A percentile compares a stretch with the other conserved stretches of the same genome.
phyloP scores from a whole-genome alignment of 306 rosid genomes.

The Rubus parviflorus region DNA sequence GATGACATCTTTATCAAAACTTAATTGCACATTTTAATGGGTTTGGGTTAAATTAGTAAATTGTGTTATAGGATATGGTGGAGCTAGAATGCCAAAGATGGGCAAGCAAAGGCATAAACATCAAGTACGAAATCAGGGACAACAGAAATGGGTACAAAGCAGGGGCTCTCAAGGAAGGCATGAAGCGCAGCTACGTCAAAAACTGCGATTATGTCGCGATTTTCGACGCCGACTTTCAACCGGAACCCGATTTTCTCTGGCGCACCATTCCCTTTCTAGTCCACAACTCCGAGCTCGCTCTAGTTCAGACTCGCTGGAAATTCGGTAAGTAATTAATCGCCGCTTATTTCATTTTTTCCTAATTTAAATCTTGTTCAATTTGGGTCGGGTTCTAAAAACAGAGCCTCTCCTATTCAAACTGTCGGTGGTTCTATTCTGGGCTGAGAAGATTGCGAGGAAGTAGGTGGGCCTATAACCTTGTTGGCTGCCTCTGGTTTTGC shows the following conservation, averaged over 20 bases:
- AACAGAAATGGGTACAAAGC: slow-evolving; percentile 86
- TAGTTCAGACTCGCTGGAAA: slow-evolving; percentile 86
- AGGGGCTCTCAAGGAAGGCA: slow-evolving; percentile 83
- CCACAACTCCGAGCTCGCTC: slow-evolving; percentile 63
- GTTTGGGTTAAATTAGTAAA: not conserved
- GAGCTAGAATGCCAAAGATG: slow-evolving; percentile 75
- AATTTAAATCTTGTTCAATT: slow-evolving; percentile 1
- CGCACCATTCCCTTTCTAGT: slow-evolving; percentile 73
- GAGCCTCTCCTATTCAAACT: slow-evolving; percentile 19
- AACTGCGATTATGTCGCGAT: slow-evolving; percentile 75
- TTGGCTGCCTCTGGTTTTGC: slow-evolving; percentile 23
- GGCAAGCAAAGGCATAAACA: slow-evolving; percentile 74
- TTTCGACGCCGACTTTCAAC: slow-evolving; percentile 92
- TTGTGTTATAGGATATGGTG: slow-evolving; percentile 56
- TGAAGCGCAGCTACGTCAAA: slow-evolving; percentile 67
- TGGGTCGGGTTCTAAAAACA: slow-evolving; percentile 15
- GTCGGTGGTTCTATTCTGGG: slow-evolving; percentile 56
- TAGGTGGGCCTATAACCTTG: slow-evolving; percentile 31
- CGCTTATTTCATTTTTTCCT: not conserved
- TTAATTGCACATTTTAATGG: not conserved
- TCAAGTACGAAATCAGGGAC: slow-evolving; percentile 77
- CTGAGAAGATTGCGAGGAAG: slow-evolving; percentile 23
- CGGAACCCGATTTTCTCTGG: slow-evolving; percentile 70
- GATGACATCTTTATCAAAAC: not conserved
- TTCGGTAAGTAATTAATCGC: slow-evolving; percentile 49